Percentiles rank a stretch among this genome's conserved stretches.
phyloP scores from a whole-genome alignment of 306 rosid species.

The Sesbania bispinosa region DNA sequence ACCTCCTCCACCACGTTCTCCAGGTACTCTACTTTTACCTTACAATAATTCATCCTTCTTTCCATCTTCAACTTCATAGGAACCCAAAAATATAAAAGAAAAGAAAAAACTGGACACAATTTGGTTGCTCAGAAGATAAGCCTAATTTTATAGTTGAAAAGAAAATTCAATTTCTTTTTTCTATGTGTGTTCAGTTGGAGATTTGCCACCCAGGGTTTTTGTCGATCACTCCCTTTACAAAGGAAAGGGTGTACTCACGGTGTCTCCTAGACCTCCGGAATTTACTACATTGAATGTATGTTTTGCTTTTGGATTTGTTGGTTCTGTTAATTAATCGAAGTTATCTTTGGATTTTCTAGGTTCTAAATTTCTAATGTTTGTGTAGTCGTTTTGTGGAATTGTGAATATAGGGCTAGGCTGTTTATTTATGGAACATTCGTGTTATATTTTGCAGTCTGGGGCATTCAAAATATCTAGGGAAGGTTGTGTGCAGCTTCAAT shows the following conservation, averaged over 20 bases:
- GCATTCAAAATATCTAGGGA: conserved; percentile 22
- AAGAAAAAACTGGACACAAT: not conserved
- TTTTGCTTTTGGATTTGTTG: conserved; percentile 5
- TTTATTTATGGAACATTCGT: conserved; percentile 18
- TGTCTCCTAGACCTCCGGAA: conserved; percentile 72
- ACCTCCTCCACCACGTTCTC: too few relatives aligned
- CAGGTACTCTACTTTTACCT: conserved; percentile 34
- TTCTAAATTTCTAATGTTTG: not conserved
- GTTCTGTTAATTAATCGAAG: not conserved
- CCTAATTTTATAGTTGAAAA: not conserved
- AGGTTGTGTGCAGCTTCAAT: too few relatives aligned
- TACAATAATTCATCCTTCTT: not conserved
- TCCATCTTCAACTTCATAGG: not conserved
- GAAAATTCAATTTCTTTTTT: not conserved
- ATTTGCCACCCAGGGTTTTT: conserved; percentile 51
- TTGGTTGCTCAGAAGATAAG: not conserved
- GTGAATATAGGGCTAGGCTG: not conserved
- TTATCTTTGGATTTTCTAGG: not conserved
- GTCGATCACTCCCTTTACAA: conserved; percentile 79
- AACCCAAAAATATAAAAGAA: too few relatives aligned
- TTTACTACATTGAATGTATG: conserved; percentile 64
- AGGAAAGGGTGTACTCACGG: conserved; percentile 73
- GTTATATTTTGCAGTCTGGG: conserved; percentile 61
- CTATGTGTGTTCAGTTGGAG: conserved; percentile 36
- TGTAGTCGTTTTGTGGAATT: not conserved